Evolutionary conservation across 2,329 filamentous ascomycete genomes (phyloP).

Genomic region (Alternaria dauci): DNA sequence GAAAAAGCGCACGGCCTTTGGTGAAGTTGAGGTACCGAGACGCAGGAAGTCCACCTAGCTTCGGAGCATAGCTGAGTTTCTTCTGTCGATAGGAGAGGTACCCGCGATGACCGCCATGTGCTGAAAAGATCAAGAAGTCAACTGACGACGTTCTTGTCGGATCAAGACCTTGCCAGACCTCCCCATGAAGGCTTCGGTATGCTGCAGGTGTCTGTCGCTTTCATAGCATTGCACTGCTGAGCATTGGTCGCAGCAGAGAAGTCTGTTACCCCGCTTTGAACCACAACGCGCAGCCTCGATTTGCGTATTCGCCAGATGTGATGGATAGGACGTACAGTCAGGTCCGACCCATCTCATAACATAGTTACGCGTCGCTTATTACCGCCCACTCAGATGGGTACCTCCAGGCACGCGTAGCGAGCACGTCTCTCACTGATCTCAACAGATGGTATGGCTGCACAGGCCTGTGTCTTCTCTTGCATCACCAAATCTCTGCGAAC

Average conservation of each 20-base stretch:
- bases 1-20: not conserved
- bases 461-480: not conserved
- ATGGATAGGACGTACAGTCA: not conserved
- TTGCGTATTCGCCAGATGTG: not conserved
- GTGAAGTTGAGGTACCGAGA: not conserved
- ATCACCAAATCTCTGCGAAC: not conserved
- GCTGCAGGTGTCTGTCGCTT: not conserved
- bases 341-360: not conserved
- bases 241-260: not conserved
- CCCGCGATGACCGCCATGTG: not conserved
- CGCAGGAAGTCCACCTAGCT: not conserved
- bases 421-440: not conserved
- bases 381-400: not conserved
- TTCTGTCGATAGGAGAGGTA: not conserved
- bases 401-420: not conserved
- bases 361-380: not conserved
- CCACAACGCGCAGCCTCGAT: not conserved
- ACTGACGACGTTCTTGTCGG: not conserved
- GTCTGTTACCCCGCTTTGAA: not conserved
- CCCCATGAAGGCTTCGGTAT: not conserved
- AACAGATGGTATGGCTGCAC: not conserved
- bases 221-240: not conserved
- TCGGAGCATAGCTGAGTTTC: not conserved
- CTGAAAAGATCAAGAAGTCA: not conserved
- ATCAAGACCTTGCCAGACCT: not conserved